Base-by-base conservation (phyloP, 306 rosid genomes). In the Pyrus bretschneideri region DNA sequence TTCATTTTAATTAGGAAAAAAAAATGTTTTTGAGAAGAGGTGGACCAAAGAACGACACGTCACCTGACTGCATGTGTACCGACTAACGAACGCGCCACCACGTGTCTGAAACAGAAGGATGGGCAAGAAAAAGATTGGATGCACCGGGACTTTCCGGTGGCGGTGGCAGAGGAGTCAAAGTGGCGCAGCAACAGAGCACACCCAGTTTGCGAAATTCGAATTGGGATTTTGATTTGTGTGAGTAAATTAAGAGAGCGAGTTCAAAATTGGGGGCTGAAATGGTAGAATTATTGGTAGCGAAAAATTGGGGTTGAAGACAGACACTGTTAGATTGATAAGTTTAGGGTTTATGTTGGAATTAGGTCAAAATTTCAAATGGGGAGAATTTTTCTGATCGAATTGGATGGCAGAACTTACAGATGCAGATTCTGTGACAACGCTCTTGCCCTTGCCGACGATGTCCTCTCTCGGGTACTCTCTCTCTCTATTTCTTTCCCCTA, bases 401-500 rank as follows among this genome's bases (percentile, higher is more conserved):
- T 91, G 83, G 91, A 93, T 17, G 98, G 97, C 75, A 90, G 85
- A 78, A 73, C 83, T 40, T 93, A 78, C 70, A 60, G 93, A 51
- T 93, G 98, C 88, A 78, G 65, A 76, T 78, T 70, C 81, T 91
- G 96, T 57, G 54, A 85, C 3, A 79, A 77, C 85, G 87, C 86
- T 72, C 88, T 91, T 44, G 96, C 92, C 29, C 93, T 86, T 40
- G 85, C 87, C 45, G 85, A 88, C 4, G 76, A 89, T 54, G 80
- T 93, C 72, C 80, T 93, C 86, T 93, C 96, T 35, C 85, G 89
- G 86, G 98, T 93, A 87, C 69, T 57, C 29, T 23, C 60, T 42
- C 59, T 29, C 21, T 44, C 15, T 71, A 44, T 65, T 42, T 46
- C 58, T 22, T 13, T 52, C 42, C 42, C 42, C 15, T 66, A 44